phyloP scores from a whole-genome alignment of 805 yeast species.

The Lipomyces lipofer region DNA sequence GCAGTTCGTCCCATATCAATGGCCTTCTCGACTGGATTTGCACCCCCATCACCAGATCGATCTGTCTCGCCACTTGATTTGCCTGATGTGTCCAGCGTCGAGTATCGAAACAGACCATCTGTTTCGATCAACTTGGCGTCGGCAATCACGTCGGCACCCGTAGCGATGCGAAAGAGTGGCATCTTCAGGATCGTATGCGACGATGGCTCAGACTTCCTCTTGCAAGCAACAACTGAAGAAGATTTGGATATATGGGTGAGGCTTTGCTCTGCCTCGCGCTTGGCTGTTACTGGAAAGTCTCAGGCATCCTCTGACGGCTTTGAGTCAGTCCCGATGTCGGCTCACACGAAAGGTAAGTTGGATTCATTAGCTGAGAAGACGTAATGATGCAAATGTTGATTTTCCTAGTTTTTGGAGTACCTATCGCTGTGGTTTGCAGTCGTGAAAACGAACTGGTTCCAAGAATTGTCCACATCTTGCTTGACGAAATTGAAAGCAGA shows the following conservation, averaged over 20 bases:
- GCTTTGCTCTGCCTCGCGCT: constrained; percentile 34
- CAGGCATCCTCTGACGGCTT: constrained; percentile 4
- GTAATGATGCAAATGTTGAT: neutral
- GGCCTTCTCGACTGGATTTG: constrained; percentile 36
- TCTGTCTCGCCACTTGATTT: constrained; percentile 55
- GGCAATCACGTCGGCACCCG: constrained; percentile 44
- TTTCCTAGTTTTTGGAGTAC: constrained; percentile 77
- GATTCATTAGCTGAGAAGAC: neutral
- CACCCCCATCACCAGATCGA: constrained; percentile 43
- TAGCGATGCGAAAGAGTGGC: constrained; percentile 32
- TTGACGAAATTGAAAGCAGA: constrained; percentile 76
- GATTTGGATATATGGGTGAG: constrained; percentile 78
- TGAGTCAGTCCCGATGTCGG: neutral
- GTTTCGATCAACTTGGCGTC: constrained; percentile 49
- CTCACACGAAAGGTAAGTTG: too few relatives aligned
- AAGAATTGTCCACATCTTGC: constrained; percentile 59
- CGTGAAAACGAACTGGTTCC: constrained; percentile 70
- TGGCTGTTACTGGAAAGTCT: constrained; percentile 27
- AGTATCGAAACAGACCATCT: constrained; percentile 51
- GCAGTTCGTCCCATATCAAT: constrained; percentile 46
- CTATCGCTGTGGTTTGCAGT: constrained; percentile 70
- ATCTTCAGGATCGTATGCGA: constrained; percentile 48
- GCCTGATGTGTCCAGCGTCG: constrained; percentile 51
- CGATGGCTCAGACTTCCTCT: constrained; percentile 55
- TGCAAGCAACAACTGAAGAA: constrained; percentile 63